Evolutionary conservation across 768 basidiomycete species (phyloP).

Genomic region (Boletus sp.): DNA sequence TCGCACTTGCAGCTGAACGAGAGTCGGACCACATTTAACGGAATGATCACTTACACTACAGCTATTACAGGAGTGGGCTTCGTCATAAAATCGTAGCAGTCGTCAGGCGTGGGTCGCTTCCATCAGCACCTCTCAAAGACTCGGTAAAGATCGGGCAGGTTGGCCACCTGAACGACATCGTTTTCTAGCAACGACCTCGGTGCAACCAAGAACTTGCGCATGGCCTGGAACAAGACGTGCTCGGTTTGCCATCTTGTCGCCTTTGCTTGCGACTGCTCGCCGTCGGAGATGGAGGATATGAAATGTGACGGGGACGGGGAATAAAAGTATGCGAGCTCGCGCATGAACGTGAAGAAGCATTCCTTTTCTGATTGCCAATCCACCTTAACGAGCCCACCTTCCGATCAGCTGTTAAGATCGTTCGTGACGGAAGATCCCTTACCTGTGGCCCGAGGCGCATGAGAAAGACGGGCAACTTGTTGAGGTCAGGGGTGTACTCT

Average conservation of each 20-base stretch:
- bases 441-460: slow-evolving; percentile 94
- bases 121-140: slow-evolving; percentile 91
- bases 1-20: neutral
- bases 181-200: slow-evolving; percentile 64
- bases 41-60: neutral
- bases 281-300: slow-evolving; percentile 19
- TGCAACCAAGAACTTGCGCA: slow-evolving; percentile 71
- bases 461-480: slow-evolving; percentile 84
- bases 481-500: slow-evolving; percentile 88
- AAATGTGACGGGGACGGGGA: slow-evolving; percentile 44
- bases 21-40: neutral
- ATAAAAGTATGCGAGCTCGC: slow-evolving; percentile 92
- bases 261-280: slow-evolving; percentile 42
- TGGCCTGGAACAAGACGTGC: slow-evolving; percentile 85
- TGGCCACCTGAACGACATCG: slow-evolving; percentile 86
- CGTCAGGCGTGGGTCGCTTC: neutral
- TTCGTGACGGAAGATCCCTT: neutral
- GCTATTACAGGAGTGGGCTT: neutral
- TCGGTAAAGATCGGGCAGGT: slow-evolving; percentile 87
- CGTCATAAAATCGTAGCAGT: neutral
- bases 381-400: slow-evolving; percentile 51
- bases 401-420: neutral
- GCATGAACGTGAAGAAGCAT: slow-evolving; percentile 84
- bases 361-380: slow-evolving; percentile 83
- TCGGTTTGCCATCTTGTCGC: slow-evolving; percentile 84